Percentiles rank a stretch among this genome's conserved stretches.
These are phyloP conservation scores for Aspergillus sclerotialis DNA, from an alignment of 2,329 filamentous ascomycete species.

Conservation along the genomic window DNA sequence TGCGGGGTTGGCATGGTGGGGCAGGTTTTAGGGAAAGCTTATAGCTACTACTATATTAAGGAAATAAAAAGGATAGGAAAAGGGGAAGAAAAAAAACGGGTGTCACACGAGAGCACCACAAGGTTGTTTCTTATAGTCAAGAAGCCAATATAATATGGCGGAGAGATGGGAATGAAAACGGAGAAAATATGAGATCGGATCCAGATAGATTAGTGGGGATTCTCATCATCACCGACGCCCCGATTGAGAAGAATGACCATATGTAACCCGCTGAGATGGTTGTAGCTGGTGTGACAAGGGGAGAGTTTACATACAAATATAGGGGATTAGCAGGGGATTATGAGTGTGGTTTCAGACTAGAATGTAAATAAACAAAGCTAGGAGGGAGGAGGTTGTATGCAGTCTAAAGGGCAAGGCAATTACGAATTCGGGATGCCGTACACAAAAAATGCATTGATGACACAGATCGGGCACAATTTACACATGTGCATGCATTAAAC, in stretches of 20 bases:
- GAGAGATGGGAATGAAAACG: background rate
- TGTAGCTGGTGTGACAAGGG: too few species aligned
- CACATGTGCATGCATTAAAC: background rate
- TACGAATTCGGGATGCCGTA: background rate
- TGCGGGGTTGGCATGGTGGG: constrained; percentile 33
- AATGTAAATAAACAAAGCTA: too few species aligned
- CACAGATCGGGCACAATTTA: too few species aligned
- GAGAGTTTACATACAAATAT: too few species aligned
- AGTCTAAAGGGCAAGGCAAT: too few species aligned
- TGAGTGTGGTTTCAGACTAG: too few species aligned
- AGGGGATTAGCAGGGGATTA: too few species aligned
- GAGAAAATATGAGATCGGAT: background rate
- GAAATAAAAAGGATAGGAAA: constrained; percentile 1
- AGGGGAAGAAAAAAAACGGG: constrained; percentile 1
- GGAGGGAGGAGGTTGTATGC: background rate
- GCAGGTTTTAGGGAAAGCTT: constrained; percentile 7
- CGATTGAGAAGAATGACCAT: too few species aligned
- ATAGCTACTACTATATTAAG: constrained; percentile 1
- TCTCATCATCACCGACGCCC: background rate
- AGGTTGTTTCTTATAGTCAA: too few species aligned
- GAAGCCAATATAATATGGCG: background rate
- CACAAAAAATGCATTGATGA: too few species aligned
- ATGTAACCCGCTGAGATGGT: too few species aligned
- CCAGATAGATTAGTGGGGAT: background rate
- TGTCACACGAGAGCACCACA: background rate